A percentile compares a stretch with the other conserved stretches of the same genome.
phyloP scores from a whole-genome alignment of 1,284 basidiomycete genomes.

The Trichosporon coremiiforme region DNA sequence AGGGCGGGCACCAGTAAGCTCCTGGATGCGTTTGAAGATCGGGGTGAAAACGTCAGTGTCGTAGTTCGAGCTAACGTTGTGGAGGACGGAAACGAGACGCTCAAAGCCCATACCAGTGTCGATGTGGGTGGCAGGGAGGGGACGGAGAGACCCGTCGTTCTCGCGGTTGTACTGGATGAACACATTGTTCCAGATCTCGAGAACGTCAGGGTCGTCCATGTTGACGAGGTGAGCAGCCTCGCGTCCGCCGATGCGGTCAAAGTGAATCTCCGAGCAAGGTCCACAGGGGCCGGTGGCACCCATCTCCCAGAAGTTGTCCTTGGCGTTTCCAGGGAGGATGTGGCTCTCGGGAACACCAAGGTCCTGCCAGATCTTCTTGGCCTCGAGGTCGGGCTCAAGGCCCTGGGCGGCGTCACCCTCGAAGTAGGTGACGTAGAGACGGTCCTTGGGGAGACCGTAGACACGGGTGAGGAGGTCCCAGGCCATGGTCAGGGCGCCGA shows the following conservation, averaged over 20 bases:
- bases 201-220: slow-evolving; percentile 91
- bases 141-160: slow-evolving; percentile 76
- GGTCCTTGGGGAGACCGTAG: slow-evolving; percentile 83
- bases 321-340: slow-evolving; percentile 89
- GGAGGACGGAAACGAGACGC: slow-evolving; percentile 89
- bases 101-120: slow-evolving; percentile 99
- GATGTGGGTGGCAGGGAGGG: slow-evolving; percentile 89
- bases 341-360: slow-evolving; percentile 86
- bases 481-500: slow-evolving; percentile 88
- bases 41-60: slow-evolving; percentile 95
- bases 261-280: slow-evolving; percentile 97
- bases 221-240: slow-evolving; percentile 93
- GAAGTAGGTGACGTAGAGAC: slow-evolving; percentile 97
- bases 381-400: slow-evolving; percentile 84
- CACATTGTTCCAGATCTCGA: slow-evolving; percentile 99
- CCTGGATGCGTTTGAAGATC: slow-evolving; percentile 83
- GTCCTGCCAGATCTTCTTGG: slow-evolving; percentile 78
- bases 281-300: slow-evolving; percentile 96
- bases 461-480: slow-evolving; percentile 89
- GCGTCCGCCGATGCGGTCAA: slow-evolving; percentile 85
- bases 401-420: slow-evolving; percentile 86
- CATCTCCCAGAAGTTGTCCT: slow-evolving; percentile 99
- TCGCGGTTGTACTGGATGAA: slow-evolving; percentile 99
- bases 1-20: slow-evolving; percentile 82
- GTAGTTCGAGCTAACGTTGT: slow-evolving; percentile 92